Evolutionary conservation across 495 filamentous ascomycete genomes (phyloP).

Genomic region (Podospora fimiseda): DNA sequence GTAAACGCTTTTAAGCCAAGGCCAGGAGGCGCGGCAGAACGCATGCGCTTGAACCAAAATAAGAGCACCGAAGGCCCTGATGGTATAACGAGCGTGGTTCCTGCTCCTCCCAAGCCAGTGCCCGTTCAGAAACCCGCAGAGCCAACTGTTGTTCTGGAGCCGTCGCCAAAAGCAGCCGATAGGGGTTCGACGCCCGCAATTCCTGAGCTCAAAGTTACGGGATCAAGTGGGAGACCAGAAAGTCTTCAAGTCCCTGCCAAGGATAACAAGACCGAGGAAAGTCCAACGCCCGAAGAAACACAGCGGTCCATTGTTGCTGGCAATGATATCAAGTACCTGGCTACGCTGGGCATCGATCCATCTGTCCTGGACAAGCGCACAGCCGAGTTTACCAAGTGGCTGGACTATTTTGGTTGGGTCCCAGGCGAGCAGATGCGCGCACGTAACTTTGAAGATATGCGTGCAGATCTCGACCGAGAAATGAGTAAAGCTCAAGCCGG

Average conservation of each 20-base stretch:
- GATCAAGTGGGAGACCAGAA: conserved; percentile 28
- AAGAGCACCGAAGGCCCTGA: conserved; percentile 62
- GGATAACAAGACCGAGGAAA: conserved; percentile 33
- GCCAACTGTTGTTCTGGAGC: conserved; percentile 14
- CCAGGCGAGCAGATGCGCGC: conserved; percentile 60
- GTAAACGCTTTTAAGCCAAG: conserved; percentile 76
- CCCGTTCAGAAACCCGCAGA: conserved; percentile 24
- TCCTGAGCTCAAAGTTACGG: conserved; percentile 47
- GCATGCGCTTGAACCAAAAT: conserved; percentile 50
- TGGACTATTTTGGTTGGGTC: conserved; percentile 89
- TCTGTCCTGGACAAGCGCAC: conserved; percentile 61
- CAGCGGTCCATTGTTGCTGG: conserved; percentile 59
- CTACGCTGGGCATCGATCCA: conserved; percentile 67
- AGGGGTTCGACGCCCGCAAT: conserved; percentile 26
- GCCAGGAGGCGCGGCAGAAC: conserved; percentile 72
- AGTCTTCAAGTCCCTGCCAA: conserved; percentile 39
- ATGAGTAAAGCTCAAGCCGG: conserved; percentile 85
- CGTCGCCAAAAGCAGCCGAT: conserved; percentile 27
- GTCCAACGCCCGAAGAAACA: conserved; percentile 29
- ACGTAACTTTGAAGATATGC: conserved; percentile 73
- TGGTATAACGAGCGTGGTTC: conserved; percentile 81
- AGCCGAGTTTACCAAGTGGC: conserved; percentile 60
- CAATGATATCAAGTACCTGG: conserved; percentile 72
- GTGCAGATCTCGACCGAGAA: conserved; percentile 77
- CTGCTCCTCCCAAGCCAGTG: conserved; percentile 55